Evolutionary conservation across 2,329 filamentous ascomycete species (phyloP), one percentile per base, ranked within the genome.

Genomic region (Colletotrichum liriopes): DNA sequence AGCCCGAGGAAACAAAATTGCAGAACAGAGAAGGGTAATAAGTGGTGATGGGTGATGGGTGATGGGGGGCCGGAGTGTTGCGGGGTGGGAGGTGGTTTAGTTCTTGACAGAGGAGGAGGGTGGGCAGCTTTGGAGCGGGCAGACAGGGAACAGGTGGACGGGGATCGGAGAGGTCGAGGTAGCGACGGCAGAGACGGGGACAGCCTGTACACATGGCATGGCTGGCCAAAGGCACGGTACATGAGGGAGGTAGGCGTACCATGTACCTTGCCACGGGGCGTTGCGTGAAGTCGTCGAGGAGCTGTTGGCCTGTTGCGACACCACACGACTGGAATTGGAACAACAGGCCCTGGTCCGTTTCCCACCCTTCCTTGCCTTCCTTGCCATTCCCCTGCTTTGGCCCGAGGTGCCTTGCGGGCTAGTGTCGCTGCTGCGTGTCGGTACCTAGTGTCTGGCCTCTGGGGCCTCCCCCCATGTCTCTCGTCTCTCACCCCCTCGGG

Each of bases 131-230:
- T 32, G 29, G 29, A 32, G 66, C 63, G 66, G 70, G 70, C 68
- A 71, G 68, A 37, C 70, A 63, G 69, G 69, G 65, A 59, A 62
- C 12, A 68, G 49, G 58, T 59, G 16, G 58, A 55, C 65, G 69
- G 69, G 65, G 52, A 72, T 72, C 65, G 65, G 69, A 59, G 69
- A 68, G 63, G 69, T 23, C 58, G 65, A 58, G 49, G 54, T 39
- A 62, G 39, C 47, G 65, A 58, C 56, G 41, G 45, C 32, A 39
- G 54, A n/a, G 37, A 54, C 45, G n/a, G 29, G 45, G 29, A 39
- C 11, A n/a, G 9, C 18, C 8, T 35, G 16, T 54, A 54, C 51
- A 26, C 29, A 32, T 32, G 29, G 29, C 29, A 32, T 32, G 29
- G 29, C 29, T 32, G 29, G 29, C 29, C 2, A 32, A 32, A 32